Conservation (phyloP, 208 protist genomes). For the Wallacemonas sp. region DNA sequence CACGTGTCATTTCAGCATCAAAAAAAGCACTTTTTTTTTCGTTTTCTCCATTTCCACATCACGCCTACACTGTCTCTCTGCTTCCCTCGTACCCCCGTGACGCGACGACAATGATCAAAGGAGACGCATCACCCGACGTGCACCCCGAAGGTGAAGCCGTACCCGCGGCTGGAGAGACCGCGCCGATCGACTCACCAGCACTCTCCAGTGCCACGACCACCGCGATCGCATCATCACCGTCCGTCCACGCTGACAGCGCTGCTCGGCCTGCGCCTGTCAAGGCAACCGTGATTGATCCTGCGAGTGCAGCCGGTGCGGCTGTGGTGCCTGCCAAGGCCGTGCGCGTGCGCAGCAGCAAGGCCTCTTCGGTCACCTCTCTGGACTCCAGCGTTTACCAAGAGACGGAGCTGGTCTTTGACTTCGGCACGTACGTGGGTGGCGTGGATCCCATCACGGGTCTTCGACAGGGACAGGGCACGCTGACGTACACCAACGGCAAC, state of each 20-base stretch:
- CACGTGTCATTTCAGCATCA: no score
- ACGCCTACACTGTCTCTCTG: no score
- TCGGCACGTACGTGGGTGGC: conserved; percentile 60
- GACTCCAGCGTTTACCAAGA: conserved; percentile 21
- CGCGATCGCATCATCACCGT: neutral
- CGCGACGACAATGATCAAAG: no score
- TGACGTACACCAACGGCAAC: conserved; percentile 73
- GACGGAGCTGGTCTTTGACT: conserved; percentile 49
- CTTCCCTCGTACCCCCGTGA: no score
- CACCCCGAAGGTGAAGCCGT: no score
- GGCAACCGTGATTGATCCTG: neutral
- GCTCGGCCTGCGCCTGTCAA: neutral
- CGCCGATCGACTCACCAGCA: neutral
- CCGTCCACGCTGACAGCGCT: neutral
- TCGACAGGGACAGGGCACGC: conserved; percentile 60
- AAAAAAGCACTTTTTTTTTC: no score
- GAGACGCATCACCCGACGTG: no score
- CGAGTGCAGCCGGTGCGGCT: neutral
- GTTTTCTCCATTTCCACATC: no score
- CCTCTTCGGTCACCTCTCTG: conserved; percentile 19
- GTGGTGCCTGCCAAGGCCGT: conserved; percentile 12
- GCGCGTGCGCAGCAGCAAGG: conserved; percentile 12
- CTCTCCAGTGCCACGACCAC: neutral
- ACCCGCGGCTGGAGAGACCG: no score
- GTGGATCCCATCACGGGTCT: conserved; percentile 50